Base-by-base conservation (phyloP, 1,139 yeast genomes). In the Scheffersomyces cryptocercus region DNA sequence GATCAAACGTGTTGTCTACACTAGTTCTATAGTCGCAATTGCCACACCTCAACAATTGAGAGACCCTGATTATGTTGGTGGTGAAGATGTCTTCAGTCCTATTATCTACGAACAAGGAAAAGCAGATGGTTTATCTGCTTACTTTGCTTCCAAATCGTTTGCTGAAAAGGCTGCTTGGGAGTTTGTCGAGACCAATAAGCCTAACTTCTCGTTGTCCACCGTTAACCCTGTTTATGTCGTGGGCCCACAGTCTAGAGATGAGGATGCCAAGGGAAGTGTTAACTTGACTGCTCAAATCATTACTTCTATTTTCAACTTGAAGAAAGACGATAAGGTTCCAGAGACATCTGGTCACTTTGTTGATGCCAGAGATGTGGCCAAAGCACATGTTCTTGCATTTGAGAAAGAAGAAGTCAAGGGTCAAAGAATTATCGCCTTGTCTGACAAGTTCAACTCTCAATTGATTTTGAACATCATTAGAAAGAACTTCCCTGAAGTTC, bases 121-220 rank as follows among this genome's bases (percentile, higher is more conserved):
- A 8, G 5, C 26, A 2, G 7, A 20, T 6, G 26, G 26, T 20
- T 20, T 20, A 7, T 6, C 8, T 20, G 26, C 26, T 5, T 70
- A 71, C 42, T 41, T 59, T 38, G 71, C 61, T 0, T 67, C 73
- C 8, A 71, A 71, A 48, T 60, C 63, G 4, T 52, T 56, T 42
- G 59, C 65, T 5, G 67, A 62, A 40, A 47, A 44, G 46, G 67
- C 66, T 2, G 70, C 66, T 4, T 67, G 72, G 71, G 63, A 57
- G 9, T 58, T 48, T 28, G 39, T 51, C 12, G 55, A 64, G 41
- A 53, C 59, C 4, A 40, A 49, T 16, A 36, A 41, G 16, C 48
- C 51, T 28, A 28, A 40, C 29, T 43, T 51, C 40, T 29, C 35
- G 29, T 39, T 50, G 36, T 41, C 44, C 3, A 40, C 56, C 4